phyloP scores from a whole-genome alignment of 257 asterid genomes.

The Lycium ferocissimum region DNA sequence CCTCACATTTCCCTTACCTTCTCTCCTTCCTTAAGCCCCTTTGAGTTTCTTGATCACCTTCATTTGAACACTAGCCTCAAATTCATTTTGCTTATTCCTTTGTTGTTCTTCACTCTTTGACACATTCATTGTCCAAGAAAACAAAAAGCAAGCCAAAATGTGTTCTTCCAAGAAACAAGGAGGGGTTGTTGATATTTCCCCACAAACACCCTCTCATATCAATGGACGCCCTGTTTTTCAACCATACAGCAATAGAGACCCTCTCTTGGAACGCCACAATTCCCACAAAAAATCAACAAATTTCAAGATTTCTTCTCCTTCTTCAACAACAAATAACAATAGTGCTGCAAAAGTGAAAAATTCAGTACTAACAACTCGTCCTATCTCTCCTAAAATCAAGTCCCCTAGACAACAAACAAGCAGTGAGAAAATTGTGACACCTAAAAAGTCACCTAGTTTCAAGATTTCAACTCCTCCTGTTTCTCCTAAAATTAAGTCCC shows the following conservation, averaged over 20 bases:
- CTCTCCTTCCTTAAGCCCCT: background rate
- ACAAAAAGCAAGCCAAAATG: slow-evolving; percentile 39
- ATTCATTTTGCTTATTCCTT: background rate
- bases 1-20: background rate
- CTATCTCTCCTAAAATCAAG: slow-evolving; percentile 49
- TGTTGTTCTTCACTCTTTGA: background rate
- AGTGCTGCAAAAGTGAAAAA: background rate
- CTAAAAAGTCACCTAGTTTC: slow-evolving; percentile 13
- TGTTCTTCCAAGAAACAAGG: slow-evolving; percentile 59
- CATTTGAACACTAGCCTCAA: background rate
- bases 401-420: slow-evolving; percentile 51
- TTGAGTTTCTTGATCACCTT: background rate
- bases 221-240: slow-evolving; percentile 58
- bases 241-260: slow-evolving; percentile 53
- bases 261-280: slow-evolving; percentile 58
- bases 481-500: slow-evolving; percentile 52
- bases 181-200: slow-evolving; percentile 27
- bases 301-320: slow-evolving; percentile 1
- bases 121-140: background rate
- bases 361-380: slow-evolving; percentile 37
- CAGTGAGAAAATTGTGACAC: slow-evolving; percentile 39
- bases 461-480: slow-evolving; percentile 36
- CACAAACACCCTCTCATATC: slow-evolving; percentile 35
- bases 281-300: slow-evolving; percentile 42
- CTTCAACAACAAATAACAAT: background rate